A percentile compares a stretch with the other conserved stretches of the same genome.
phyloP scores from a whole-genome alignment of 2,329 filamentous ascomycete species.

The Alternaria solani region DNA sequence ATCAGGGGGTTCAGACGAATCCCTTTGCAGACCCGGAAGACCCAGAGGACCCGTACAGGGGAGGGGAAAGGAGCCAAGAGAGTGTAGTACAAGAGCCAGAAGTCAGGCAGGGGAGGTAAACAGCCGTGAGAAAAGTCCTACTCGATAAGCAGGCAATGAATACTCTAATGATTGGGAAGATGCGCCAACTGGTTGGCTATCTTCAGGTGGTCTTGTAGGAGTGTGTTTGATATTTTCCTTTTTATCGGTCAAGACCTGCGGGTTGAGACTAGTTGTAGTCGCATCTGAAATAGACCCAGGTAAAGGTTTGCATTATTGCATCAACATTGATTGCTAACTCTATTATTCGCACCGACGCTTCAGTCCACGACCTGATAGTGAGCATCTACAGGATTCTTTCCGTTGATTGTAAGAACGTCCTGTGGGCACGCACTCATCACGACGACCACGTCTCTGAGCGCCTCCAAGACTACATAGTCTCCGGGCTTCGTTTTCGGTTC shows the following conservation, averaged over 20 bases:
- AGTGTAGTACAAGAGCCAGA: not conserved
- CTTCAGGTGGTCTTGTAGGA: constrained; percentile 18
- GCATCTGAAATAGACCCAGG: not conserved
- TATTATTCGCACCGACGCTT: not conserved
- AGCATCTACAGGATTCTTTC: constrained; percentile 53
- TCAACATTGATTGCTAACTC: accelerated
- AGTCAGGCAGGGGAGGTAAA: not conserved
- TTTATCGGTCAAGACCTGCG: constrained; percentile 25
- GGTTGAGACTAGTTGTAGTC: constrained; percentile 19
- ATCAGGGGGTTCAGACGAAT: not conserved
- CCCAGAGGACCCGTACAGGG: not conserved
- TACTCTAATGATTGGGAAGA: not conserved
- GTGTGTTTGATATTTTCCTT: constrained; percentile 26
- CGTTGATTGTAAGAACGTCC: constrained; percentile 56
- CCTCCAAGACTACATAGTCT: constrained; percentile 55
- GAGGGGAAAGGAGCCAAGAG: not conserved
- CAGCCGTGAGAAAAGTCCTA: not conserved
- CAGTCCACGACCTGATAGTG: constrained; percentile 49
- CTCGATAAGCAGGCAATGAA: not conserved
- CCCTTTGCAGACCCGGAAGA: not conserved
- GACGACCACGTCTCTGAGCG: constrained; percentile 56
- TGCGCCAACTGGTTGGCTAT: not conserved
- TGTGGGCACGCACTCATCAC: constrained; percentile 59
- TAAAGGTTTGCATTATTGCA: not conserved
- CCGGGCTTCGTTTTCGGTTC: constrained; percentile 51